These are phyloP conservation scores for Cladosporium sp. DNA, from an alignment of 2,329 filamentous ascomycete species.

Conservation along the genomic window DNA sequence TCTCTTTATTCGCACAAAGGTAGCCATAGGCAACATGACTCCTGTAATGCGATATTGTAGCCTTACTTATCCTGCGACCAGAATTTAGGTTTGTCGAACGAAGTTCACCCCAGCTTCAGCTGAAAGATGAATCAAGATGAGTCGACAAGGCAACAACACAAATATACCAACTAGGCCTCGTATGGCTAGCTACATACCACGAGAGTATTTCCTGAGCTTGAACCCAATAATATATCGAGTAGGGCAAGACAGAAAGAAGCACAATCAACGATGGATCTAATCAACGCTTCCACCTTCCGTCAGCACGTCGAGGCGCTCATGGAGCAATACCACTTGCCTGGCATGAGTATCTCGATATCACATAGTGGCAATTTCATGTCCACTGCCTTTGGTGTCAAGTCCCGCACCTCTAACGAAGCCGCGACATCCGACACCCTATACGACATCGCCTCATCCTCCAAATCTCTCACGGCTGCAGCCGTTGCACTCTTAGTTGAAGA, in stretches of 20 bases:
- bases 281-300: conserved; percentile 10
- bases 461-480: conserved; percentile 50
- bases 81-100: background rate
- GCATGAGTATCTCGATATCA: conserved; percentile 46
- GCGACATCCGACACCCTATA: conserved; percentile 50
- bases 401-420: conserved; percentile 32
- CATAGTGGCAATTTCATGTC: conserved; percentile 40
- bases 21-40: no score
- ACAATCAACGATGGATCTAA: background rate
- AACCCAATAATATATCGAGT: background rate
- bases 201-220: background rate
- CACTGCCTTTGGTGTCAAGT: conserved; percentile 39
- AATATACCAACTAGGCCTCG: background rate
- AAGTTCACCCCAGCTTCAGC: background rate
- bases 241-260: no score
- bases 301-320: conserved; percentile 29
- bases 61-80: no score
- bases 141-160: background rate
- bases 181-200: background rate
- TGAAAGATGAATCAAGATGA: background rate
- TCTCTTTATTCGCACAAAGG: no score
- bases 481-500: conserved; percentile 49
- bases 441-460: conserved; percentile 54
- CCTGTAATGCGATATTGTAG: no score
- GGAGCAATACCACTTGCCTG: conserved; percentile 46